Percentiles rank a stretch among this genome's conserved stretches.
Evolutionary conservation across 176 grass and related monocot species (phyloP).

Genomic region (Paspalum notatum): DNA sequence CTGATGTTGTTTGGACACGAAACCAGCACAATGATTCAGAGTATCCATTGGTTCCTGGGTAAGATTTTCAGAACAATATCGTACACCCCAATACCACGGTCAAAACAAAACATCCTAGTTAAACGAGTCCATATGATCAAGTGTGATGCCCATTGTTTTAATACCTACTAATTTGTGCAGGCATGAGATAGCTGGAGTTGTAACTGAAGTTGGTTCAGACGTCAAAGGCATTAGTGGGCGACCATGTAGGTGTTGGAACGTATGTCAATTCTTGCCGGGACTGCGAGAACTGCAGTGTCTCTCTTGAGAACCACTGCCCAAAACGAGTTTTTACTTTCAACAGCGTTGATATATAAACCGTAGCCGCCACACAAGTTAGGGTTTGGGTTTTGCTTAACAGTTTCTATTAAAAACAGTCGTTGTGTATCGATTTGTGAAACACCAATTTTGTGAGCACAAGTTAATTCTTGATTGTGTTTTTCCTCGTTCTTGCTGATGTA

Average conservation of each 20-base stretch:
- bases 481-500: too few species aligned
- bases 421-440: too few species aligned
- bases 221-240: slow-evolving; percentile 62
- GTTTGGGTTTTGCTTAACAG: too few species aligned
- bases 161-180: slow-evolving; percentile 35
- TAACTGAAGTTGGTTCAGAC: slow-evolving; percentile 65
- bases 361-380: too few species aligned
- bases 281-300: slow-evolving; percentile 65
- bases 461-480: too few species aligned
- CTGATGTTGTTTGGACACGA: neutral
- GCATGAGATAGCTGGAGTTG: slow-evolving; percentile 83
- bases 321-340: slow-evolving; percentile 59
- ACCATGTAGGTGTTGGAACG: slow-evolving; percentile 69
- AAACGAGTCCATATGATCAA: neutral
- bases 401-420: too few species aligned
- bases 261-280: slow-evolving; percentile 68
- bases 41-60: neutral
- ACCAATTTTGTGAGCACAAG: too few species aligned
- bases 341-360: slow-evolving; percentile 36
- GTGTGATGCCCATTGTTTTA: neutral
- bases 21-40: neutral
- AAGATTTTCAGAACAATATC: neutral
- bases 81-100: too few species aligned
- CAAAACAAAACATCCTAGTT: neutral
- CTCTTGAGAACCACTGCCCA: slow-evolving; percentile 60